Conservation (phyloP, 2,329 filamentous ascomycete species). For the Mollisiaceae sp. region DNA sequence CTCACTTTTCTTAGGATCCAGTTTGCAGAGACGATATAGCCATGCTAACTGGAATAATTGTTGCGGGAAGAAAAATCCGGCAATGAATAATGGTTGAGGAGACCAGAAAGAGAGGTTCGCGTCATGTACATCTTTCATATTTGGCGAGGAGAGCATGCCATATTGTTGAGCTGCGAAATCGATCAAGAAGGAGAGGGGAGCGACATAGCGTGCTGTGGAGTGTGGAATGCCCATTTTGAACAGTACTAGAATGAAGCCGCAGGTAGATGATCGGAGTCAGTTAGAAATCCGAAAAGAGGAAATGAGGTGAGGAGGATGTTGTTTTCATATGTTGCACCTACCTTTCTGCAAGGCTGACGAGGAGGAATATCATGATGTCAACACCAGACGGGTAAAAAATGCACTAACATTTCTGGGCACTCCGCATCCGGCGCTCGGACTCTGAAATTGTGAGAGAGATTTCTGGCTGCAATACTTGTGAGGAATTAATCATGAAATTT, state of each 20-base stretch:
- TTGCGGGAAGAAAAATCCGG: slow-evolving; percentile 64
- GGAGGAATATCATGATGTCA: slow-evolving; percentile 23
- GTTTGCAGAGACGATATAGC: slow-evolving; percentile 60
- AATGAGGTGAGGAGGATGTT: background rate
- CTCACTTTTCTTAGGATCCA: slow-evolving; percentile 47
- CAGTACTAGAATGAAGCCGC: background rate
- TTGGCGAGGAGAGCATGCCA: slow-evolving; percentile 60
- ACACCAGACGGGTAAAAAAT: slow-evolving; percentile 16
- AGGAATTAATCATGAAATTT: too few species aligned
- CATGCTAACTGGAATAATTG: slow-evolving; percentile 62
- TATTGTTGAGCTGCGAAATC: slow-evolving; percentile 65
- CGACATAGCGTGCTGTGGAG: slow-evolving; percentile 58
- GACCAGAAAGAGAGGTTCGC: slow-evolving; percentile 62
- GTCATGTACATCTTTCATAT: slow-evolving; percentile 65
- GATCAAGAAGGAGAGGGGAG: slow-evolving; percentile 58
- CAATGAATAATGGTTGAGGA: slow-evolving; percentile 63
- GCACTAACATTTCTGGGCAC: slow-evolving; percentile 7
- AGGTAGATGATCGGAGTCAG: background rate
- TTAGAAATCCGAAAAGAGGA: background rate
- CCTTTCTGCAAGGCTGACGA: slow-evolving; percentile 13
- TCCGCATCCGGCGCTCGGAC: background rate
- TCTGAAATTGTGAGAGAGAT: background rate
- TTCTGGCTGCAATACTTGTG: too few species aligned
- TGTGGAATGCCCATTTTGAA: slow-evolving; percentile 56
- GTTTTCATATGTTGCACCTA: slow-evolving; percentile 1